These are phyloP conservation scores for Neophaeococcomyces mojaviensis DNA, from an alignment of 2,329 filamentous ascomycete species.

Conservation along the genomic window DNA sequence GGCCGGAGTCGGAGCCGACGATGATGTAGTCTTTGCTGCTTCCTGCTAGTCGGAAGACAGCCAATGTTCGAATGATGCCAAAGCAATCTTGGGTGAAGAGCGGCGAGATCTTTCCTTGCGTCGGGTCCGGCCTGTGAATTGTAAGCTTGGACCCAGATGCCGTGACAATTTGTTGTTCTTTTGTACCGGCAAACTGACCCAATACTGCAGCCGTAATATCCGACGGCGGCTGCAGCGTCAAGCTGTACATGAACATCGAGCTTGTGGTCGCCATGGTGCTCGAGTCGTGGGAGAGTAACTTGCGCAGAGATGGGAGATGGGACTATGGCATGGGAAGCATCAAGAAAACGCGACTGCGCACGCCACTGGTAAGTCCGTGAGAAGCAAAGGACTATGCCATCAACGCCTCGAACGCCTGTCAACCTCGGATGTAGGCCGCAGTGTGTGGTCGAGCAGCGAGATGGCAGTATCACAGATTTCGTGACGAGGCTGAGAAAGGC, in stretches of 20 bases:
- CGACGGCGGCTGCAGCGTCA: slow-evolving; percentile 89
- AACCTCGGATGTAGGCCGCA: neutral
- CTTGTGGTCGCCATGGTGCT: slow-evolving; percentile 87
- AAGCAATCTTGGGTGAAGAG: slow-evolving; percentile 90
- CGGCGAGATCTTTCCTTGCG: slow-evolving; percentile 77
- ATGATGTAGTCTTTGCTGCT: slow-evolving; percentile 97
- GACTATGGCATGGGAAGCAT: too few species aligned
- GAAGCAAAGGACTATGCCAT: neutral
- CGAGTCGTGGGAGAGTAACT: neutral
- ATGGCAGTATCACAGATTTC: neutral
- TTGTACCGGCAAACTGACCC: slow-evolving; percentile 91
- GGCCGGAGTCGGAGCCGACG: slow-evolving; percentile 88
- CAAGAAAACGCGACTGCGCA: too few species aligned
- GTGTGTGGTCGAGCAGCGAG: neutral
- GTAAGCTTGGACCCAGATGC: slow-evolving; percentile 84
- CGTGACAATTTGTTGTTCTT: slow-evolving; percentile 95
- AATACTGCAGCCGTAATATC: slow-evolving; percentile 84
- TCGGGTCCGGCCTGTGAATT: slow-evolving; percentile 76
- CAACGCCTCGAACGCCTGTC: slow-evolving; percentile 1
- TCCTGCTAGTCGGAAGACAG: slow-evolving; percentile 83
- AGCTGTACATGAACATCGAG: slow-evolving; percentile 96
- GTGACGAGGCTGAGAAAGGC: too few species aligned
- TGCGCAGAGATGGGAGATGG: too few species aligned
- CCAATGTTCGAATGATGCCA: slow-evolving; percentile 84
- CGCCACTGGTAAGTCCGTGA: neutral